Conservation (phyloP, 306 rosid genomes). For the Macrotyloma uniflorum region DNA sequence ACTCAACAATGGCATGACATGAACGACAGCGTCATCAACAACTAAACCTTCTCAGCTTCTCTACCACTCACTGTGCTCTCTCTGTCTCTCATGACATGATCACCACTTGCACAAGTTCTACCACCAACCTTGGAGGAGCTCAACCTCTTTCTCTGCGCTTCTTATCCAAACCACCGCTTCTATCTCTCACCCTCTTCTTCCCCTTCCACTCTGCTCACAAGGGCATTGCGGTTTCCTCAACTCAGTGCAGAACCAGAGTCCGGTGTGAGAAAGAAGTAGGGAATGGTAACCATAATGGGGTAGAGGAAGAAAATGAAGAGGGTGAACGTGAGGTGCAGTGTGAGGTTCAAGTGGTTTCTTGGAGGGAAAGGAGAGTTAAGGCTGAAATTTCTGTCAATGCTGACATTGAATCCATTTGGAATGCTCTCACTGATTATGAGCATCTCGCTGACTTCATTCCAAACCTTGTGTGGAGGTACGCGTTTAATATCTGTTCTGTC, state of each 20-base stretch:
- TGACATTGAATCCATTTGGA: slow-evolving; percentile 74
- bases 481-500: background rate
- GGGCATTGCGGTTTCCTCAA: slow-evolving; percentile 46
- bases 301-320: slow-evolving; percentile 14
- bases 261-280: slow-evolving; percentile 24
- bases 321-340: slow-evolving; percentile 62
- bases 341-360: slow-evolving; percentile 79
- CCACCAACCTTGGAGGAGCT: slow-evolving; percentile 40
- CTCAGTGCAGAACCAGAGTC: slow-evolving; percentile 46
- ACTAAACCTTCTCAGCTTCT: background rate
- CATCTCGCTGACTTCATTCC: slow-evolving; percentile 90
- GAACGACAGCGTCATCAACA: background rate
- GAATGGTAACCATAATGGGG: background rate
- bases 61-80: slow-evolving; percentile 7
- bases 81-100: slow-evolving; percentile 46
- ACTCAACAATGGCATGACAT: slow-evolving; percentile 1
- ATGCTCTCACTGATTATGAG: slow-evolving; percentile 90
- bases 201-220: slow-evolving; percentile 30
- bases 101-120: slow-evolving; percentile 54
- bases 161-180: slow-evolving; percentile 29
- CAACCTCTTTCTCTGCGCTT: slow-evolving; percentile 34
- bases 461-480: slow-evolving; percentile 87
- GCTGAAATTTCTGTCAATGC: slow-evolving; percentile 66
- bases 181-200: slow-evolving; percentile 31
- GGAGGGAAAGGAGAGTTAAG: slow-evolving; percentile 84